Evolutionary conservation across 352 stramenopile species (phyloP), one percentile per base, ranked within the genome.

Genomic region (Phytopythium helicoides): DNA sequence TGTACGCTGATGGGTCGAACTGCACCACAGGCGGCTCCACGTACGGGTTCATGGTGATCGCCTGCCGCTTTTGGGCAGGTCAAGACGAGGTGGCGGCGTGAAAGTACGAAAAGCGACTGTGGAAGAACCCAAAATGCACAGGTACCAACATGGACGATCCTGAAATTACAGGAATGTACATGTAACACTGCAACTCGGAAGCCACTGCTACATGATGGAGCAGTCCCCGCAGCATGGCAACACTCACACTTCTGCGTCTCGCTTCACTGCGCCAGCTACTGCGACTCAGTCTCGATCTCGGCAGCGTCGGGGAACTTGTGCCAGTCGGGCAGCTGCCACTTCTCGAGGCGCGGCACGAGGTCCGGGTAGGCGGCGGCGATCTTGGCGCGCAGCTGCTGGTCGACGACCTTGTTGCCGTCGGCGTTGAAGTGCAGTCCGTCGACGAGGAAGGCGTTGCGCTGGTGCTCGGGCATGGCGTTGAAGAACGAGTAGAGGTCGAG

Each of bases 1-100:
- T 89, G 56, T 89, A 89, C 56, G 58, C 62, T 22, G 82, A 57
- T 8, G 71, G 58, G 38, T 85, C 73, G 41, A 87, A 86, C 55
- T 66, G 55, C 55, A 66, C 66, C 52, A 75, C 63, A 11, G 71
- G 57, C 22, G 75, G 54, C 48, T 89, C 78, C 35, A 87, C 63
- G 47, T 62, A 81, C 56, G 73, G 63, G 37, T 89, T 83, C 75
- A 89, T 89, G n/a, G 11, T 50, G 1, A 12, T 25, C 37, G 37
- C 5, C 38, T n/a, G n/a, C n/a, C n/a, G n/a, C n/a, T n/a, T n/a
- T n/a, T n/a, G n/a, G n/a, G n/a, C n/a, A n/a, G n/a, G n/a, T n/a
- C n/a, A n/a, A n/a, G n/a, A n/a, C n/a, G n/a, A n/a, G n/a, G n/a
- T n/a, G n/a, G n/a, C n/a, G n/a, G n/a, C n/a, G n/a, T n/a, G n/a